phyloP scores from a whole-genome alignment of 2,329 filamentous ascomycete genomes.

The Paecilomyces dactylethromorphus region DNA sequence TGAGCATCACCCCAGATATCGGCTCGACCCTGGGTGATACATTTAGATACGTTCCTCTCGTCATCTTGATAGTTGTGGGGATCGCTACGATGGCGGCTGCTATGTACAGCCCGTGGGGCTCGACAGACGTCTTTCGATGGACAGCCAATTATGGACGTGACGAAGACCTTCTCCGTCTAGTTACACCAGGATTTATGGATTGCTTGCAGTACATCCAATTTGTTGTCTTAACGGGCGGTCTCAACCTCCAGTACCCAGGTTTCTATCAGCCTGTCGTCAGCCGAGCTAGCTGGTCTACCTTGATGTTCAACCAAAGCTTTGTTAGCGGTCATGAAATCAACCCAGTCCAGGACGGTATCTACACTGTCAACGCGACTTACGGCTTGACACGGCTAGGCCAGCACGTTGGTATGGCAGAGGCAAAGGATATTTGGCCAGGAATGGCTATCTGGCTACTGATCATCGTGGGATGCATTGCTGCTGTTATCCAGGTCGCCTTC shows the following conservation, averaged over 20 bases:
- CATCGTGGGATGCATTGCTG: conserved; percentile 61
- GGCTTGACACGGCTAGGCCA: conserved; percentile 75
- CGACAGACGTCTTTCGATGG: conserved; percentile 85
- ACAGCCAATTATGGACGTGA: conserved; percentile 97
- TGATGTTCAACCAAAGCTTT: conserved; percentile 92
- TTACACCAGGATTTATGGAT: conserved; percentile 93
- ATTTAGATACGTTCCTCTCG: conserved; percentile 68
- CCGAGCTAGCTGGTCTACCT: conserved; percentile 76
- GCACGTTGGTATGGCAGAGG: conserved; percentile 69
- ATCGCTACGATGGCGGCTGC: conserved; percentile 76
- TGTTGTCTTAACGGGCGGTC: conserved; percentile 74
- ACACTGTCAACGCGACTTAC: conserved; percentile 68
- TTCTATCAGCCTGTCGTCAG: conserved; percentile 90
- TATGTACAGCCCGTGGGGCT: conserved; percentile 91
- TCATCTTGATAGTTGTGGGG: conserved; percentile 72
- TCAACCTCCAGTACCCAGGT: conserved; percentile 84
- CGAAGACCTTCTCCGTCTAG: conserved; percentile 79
- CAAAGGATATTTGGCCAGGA: conserved; percentile 82
- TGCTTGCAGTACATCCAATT: conserved; percentile 98
- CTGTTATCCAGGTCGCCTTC: conserved; percentile 72
- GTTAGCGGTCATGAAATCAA: conserved; percentile 56
- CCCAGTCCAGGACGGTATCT: conserved; percentile 43
- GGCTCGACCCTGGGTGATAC: conserved; percentile 62
- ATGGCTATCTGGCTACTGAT: conserved; percentile 87
- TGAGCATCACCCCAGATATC: conserved; percentile 77